phyloP scores from a whole-genome alignment of 2,329 filamentous ascomycete species.

The Amauroascus verrucosus region DNA sequence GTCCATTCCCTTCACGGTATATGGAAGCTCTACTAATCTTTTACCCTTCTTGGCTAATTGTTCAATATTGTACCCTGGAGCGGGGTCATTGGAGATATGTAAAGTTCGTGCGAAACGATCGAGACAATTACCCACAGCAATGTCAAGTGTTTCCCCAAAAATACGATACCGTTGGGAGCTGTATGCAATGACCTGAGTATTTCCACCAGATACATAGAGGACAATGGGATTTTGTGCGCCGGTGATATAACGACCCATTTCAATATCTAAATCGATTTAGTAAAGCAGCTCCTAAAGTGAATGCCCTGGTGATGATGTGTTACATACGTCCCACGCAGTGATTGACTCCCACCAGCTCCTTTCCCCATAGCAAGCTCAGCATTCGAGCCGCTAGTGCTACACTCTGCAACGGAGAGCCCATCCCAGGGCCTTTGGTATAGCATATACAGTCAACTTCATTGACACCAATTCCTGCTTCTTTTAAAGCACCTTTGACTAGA shows the following conservation, averaged over 20 bases:
- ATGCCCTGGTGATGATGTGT: not conserved
- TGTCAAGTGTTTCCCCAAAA: constrained; percentile 94
- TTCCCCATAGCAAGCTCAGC: constrained; percentile 71
- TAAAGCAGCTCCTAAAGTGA: not conserved
- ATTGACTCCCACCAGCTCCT: constrained; percentile 88
- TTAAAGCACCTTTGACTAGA: constrained; percentile 69
- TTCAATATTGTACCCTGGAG: constrained; percentile 96
- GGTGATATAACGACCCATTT: constrained; percentile 93
- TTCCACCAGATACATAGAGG: constrained; percentile 88
- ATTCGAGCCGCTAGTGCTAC: constrained; percentile 79
- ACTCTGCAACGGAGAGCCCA: constrained; percentile 84
- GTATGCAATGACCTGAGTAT: constrained; percentile 97
- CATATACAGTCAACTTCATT: constrained; percentile 79
- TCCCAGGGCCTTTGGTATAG: constrained; percentile 90
- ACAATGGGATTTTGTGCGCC: constrained; percentile 86
- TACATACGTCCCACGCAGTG: constrained; percentile 77
- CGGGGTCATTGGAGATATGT: constrained; percentile 86
- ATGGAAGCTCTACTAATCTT: constrained; percentile 74
- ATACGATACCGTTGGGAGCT: constrained; percentile 90
- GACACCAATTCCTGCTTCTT: constrained; percentile 52
- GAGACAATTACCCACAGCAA: constrained; percentile 93
- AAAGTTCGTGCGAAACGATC: constrained; percentile 91
- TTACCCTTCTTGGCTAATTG: constrained; percentile 69
- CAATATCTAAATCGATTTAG: constrained; percentile 53
- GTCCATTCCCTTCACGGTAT: constrained; percentile 98